A percentile compares a stretch with the other conserved stretches of the same genome.
Evolutionary conservation across 306 rosid genomes (phyloP).

Genomic region (Argentina anserina): DNA sequence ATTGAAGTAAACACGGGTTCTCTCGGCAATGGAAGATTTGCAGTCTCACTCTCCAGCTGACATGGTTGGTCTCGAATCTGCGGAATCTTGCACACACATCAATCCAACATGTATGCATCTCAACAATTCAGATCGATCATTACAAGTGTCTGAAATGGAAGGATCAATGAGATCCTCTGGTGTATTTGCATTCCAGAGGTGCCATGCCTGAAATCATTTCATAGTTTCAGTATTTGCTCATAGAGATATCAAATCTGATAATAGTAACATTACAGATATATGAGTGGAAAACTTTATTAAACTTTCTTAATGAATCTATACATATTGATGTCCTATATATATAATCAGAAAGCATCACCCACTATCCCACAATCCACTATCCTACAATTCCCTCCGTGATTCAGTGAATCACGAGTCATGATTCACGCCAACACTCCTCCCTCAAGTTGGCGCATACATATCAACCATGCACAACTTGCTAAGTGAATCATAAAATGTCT

Average conservation of each 20-base stretch:
- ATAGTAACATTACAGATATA: neutral
- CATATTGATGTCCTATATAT: too few species aligned
- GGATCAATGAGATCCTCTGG: constrained; percentile 64
- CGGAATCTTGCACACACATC: constrained; percentile 85
- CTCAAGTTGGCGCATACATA: too few species aligned
- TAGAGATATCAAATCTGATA: neutral
- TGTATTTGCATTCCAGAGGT: constrained; percentile 63
- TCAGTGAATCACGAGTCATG: too few species aligned
- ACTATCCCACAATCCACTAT: too few species aligned
- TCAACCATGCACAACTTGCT: too few species aligned
- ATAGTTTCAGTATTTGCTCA: neutral
- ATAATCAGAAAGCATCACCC: too few species aligned
- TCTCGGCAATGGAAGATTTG: constrained; percentile 53
- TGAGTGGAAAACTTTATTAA: too few species aligned
- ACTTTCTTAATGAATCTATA: too few species aligned
- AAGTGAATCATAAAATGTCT: too few species aligned
- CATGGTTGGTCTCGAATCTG: constrained; percentile 70
- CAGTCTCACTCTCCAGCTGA: constrained; percentile 68
- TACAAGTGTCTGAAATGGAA: constrained; percentile 40
- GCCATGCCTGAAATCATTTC: constrained; percentile 65
- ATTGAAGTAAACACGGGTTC: constrained; percentile 65
- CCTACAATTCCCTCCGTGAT: too few species aligned
- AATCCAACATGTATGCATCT: constrained; percentile 79
- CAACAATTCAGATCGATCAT: constrained; percentile 31
- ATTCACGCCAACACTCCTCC: too few species aligned